Percentiles rank a stretch among this genome's conserved stretches.
Conservation (phyloP, 2,329 filamentous ascomycete species). For the Emericellopsis atlantica region DNA sequence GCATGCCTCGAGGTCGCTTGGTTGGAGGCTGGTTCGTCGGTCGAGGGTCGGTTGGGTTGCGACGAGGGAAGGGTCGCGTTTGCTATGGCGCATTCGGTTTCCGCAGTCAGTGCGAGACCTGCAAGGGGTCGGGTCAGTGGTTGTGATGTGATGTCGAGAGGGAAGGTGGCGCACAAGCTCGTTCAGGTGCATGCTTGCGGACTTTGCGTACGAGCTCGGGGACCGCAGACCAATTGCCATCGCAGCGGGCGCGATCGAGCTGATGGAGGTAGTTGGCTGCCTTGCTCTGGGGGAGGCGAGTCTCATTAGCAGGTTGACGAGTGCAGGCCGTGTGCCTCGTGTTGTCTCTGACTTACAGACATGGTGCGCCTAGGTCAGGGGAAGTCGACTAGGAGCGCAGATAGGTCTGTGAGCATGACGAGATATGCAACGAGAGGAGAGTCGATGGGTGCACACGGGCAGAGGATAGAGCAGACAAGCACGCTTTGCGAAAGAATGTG, state of each 20-base stretch:
- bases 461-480: not conserved
- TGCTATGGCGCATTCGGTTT: conserved; percentile 54
- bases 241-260: conserved; percentile 77
- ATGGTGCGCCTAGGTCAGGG: not conserved
- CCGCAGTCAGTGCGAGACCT: conserved; percentile 61
- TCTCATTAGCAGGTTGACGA: not conserved
- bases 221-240: conserved; percentile 75
- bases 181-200: conserved; percentile 80
- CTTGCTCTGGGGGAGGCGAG: conserved; percentile 43
- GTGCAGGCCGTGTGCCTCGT: not conserved
- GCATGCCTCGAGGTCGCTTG: conserved; percentile 20
- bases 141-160: not conserved
- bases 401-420: not conserved
- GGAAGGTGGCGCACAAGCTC: conserved; percentile 53
- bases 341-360: not conserved
- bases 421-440: not conserved
- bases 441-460: not conserved
- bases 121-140: not conserved
- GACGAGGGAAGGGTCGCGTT: conserved; percentile 22
- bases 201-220: conserved; percentile 87
- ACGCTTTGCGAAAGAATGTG: not conserved
- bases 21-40: conserved; percentile 13
- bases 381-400: not conserved
- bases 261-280: conserved; percentile 68
- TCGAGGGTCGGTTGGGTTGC: conserved; percentile 2